These are phyloP conservation scores for Multifurca ochricompacta DNA, from an alignment of 768 basidiomycete species.

Conservation along the genomic window DNA sequence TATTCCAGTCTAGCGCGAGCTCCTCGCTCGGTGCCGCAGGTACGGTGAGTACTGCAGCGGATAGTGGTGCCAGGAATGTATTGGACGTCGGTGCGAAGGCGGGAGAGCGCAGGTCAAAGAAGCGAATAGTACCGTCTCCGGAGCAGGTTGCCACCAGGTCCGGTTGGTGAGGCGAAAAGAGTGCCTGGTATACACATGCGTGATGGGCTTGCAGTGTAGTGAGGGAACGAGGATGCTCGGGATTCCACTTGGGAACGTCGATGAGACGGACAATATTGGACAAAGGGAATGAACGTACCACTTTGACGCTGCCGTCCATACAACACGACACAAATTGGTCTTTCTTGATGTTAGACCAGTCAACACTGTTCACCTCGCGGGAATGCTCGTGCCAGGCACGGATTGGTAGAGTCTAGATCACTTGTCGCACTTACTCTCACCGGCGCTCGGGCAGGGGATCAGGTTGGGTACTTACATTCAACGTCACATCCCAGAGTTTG, in stretches of 20 bases:
- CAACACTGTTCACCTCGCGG: slow-evolving; percentile 85
- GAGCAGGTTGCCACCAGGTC: slow-evolving; percentile 78
- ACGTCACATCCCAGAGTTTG: slow-evolving; percentile 81
- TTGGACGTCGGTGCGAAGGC: slow-evolving; percentile 46
- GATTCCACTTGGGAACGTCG: slow-evolving; percentile 61
- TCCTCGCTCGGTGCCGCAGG: slow-evolving; percentile 75
- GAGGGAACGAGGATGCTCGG: slow-evolving; percentile 71
- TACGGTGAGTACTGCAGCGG: slow-evolving; percentile 65
- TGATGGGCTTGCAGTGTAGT: slow-evolving; percentile 76
- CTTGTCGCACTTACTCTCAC: slow-evolving; percentile 29
- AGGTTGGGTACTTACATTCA: slow-evolving; percentile 49
- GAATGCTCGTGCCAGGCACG: slow-evolving; percentile 92
- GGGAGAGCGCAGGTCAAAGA: slow-evolving; percentile 72
- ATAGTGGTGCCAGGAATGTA: slow-evolving; percentile 57
- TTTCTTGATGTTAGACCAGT: slow-evolving; percentile 94
- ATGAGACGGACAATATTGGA: neutral
- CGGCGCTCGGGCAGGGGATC: slow-evolving; percentile 10
- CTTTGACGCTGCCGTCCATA: slow-evolving; percentile 88
- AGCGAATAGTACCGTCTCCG: slow-evolving; percentile 74
- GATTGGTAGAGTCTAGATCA: slow-evolving; percentile 73
- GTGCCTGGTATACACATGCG: slow-evolving; percentile 80
- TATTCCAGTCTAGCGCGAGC: slow-evolving; percentile 86
- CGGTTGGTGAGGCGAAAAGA: slow-evolving; percentile 90
- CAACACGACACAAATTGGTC: slow-evolving; percentile 80
- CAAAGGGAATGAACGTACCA: slow-evolving; percentile 45